These are phyloP conservation scores for Magnolia sinica DNA, from an alignment of 164 flowering plant species.

Conservation along the genomic window DNA sequence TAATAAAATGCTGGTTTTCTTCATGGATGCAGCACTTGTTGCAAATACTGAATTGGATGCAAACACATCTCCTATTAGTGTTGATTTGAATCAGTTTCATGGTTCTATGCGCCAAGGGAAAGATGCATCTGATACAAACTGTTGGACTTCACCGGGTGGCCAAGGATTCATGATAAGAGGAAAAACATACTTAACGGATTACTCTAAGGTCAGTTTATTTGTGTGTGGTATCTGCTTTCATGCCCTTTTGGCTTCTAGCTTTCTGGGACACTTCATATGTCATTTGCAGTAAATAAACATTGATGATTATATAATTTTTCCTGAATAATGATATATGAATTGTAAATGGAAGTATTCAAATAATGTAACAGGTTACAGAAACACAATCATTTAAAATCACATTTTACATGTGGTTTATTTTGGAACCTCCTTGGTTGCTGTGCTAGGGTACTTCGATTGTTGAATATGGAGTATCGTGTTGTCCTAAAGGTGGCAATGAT, in stretches of 20 bases:
- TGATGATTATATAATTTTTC: too few species aligned
- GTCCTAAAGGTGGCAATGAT: too few species aligned
- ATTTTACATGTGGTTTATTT: too few species aligned
- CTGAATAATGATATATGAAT: too few species aligned
- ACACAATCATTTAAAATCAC: too few species aligned
- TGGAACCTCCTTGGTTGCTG: too few species aligned
- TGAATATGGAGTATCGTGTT: too few species aligned
- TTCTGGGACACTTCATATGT: background rate
- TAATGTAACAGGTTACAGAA: too few species aligned
- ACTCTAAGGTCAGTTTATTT: slow-evolving; percentile 49
- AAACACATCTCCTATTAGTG: slow-evolving; percentile 33
- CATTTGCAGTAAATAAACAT: too few species aligned
- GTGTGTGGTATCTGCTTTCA: background rate
- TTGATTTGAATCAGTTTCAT: slow-evolving; percentile 49
- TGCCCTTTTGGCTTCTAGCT: background rate
- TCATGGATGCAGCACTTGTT: slow-evolving; percentile 39
- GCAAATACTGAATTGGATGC: slow-evolving; percentile 49
- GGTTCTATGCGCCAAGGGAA: slow-evolving; percentile 63
- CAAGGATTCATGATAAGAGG: slow-evolving; percentile 85
- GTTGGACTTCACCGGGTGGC: slow-evolving; percentile 87
- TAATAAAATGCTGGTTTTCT: background rate
- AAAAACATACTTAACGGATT: slow-evolving; percentile 77
- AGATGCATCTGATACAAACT: slow-evolving; percentile 58
- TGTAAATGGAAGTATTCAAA: too few species aligned
- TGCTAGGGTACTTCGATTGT: too few species aligned